Evolutionary conservation across 352 stramenopile species (phyloP).

Genomic region (Discostella stelligera): DNA sequence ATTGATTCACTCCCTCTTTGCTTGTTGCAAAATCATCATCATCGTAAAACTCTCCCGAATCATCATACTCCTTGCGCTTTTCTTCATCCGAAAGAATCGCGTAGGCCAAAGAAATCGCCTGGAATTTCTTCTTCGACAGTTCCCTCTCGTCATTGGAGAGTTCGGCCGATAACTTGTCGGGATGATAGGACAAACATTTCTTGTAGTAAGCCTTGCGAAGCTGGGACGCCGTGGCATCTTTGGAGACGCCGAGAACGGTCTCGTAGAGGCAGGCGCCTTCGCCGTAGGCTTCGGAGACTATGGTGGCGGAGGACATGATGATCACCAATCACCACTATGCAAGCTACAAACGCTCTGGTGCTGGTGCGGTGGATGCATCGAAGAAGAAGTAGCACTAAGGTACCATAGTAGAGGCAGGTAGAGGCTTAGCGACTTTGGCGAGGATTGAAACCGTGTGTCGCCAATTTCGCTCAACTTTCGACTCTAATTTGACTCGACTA

Average conservation of each 20-base stretch:
- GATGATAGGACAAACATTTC: conserved; percentile 92
- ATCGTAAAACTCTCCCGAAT: conserved; percentile 63
- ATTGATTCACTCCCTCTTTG: conserved; percentile 45
- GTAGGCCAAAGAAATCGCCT: conserved; percentile 95
- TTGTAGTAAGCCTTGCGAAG: conserved; percentile 79
- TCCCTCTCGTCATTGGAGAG: conserved; percentile 89
- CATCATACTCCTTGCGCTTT: conserved; percentile 92
- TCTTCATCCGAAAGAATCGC: conserved; percentile 91
- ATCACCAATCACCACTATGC: too few species aligned
- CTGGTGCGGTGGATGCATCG: too few species aligned
- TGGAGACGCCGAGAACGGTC: conserved; percentile 54
- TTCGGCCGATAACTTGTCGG: conserved; percentile 84
- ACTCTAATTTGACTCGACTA: too few species aligned
- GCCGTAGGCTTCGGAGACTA: conserved; percentile 72
- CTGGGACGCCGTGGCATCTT: conserved; percentile 47
- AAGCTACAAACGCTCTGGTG: too few species aligned
- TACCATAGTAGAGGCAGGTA: too few species aligned
- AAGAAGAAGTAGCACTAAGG: too few species aligned
- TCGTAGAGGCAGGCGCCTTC: conserved; percentile 66
- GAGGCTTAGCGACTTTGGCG: too few species aligned
- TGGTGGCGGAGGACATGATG: conserved; percentile 50
- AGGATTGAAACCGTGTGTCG: too few species aligned
- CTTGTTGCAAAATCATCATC: conserved; percentile 40
- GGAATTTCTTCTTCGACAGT: conserved; percentile 89
- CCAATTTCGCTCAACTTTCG: too few species aligned